Evolutionary conservation across 768 basidiomycete species (phyloP).

Genomic region (Calocybe indica): DNA sequence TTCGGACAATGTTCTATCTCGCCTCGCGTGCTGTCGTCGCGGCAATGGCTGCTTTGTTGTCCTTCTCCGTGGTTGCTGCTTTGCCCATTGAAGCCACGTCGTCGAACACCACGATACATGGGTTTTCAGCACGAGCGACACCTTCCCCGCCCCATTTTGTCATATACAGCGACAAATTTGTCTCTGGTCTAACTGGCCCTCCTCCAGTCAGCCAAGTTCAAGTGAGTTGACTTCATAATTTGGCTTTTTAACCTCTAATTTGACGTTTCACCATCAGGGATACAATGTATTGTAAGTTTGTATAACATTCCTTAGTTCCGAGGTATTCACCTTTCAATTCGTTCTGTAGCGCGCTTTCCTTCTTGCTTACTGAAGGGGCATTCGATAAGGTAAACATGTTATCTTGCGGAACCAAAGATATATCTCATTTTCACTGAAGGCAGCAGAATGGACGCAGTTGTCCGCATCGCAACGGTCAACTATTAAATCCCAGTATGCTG

Average conservation of each 20-base stretch:
- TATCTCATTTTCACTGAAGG: constrained; percentile 17
- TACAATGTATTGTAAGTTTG: constrained; percentile 20
- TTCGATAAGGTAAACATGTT: constrained; percentile 21
- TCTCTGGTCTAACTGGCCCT: constrained; percentile 31
- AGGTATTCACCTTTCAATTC: neutral
- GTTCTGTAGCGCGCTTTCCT: constrained; percentile 23
- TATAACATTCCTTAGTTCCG: neutral
- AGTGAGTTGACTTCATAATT: constrained; percentile 13
- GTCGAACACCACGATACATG: constrained; percentile 6
- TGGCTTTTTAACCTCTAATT: neutral
- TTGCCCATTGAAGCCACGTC: constrained; percentile 5
- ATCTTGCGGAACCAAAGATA: neutral
- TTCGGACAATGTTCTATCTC: neutral
- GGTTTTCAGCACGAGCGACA: constrained; percentile 8
- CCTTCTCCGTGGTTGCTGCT: constrained; percentile 6
- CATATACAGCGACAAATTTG: constrained; percentile 29
- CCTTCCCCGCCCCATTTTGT: constrained; percentile 33
- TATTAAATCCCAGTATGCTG: constrained; percentile 40
- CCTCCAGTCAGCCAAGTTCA: constrained; percentile 24
- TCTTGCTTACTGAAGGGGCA: constrained; percentile 34
- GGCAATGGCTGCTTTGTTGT: neutral
- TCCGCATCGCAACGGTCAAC: constrained; percentile 29
- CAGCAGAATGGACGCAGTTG: constrained; percentile 37
- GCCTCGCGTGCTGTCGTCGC: neutral
- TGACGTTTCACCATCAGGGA: constrained; percentile 10